A percentile compares a stretch with the other conserved stretches of the same genome.
These are phyloP conservation scores for Nectriaceae sp. DNA, from an alignment of 2,329 filamentous ascomycete species.

Conservation along the genomic window DNA sequence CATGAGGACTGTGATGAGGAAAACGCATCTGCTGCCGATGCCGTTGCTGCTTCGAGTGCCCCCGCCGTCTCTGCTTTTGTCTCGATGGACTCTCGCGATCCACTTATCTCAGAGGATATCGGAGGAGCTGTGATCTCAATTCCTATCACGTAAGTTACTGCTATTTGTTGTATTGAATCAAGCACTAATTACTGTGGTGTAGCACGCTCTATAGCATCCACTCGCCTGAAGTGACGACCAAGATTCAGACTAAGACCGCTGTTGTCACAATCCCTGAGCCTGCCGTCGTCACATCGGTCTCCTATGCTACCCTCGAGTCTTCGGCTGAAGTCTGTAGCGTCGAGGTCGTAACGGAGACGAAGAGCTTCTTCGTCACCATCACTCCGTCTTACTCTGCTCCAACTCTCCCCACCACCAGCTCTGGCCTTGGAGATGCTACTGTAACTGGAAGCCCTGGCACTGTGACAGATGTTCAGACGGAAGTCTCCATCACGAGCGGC, in stretches of 20 bases:
- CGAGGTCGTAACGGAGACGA: slow-evolving; percentile 24
- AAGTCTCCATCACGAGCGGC: slow-evolving; percentile 29
- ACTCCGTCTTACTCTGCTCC: slow-evolving; percentile 24
- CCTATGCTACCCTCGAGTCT: slow-evolving; percentile 24
- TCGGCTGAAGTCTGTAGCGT: slow-evolving; percentile 24
- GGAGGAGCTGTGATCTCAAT: slow-evolving; percentile 23
- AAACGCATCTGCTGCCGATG: not conserved
- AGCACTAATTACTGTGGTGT: not conserved
- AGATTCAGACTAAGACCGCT: slow-evolving; percentile 26
- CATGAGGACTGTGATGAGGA: not conserved
- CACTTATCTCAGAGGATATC: not conserved
- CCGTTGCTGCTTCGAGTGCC: not conserved
- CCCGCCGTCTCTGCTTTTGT: not conserved
- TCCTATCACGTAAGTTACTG: slow-evolving; percentile 37
- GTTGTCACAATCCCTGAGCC: slow-evolving; percentile 29
- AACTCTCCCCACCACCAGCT: slow-evolving; percentile 13
- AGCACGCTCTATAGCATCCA: slow-evolving; percentile 35
- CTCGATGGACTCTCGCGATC: not conserved
- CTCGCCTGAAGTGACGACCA: slow-evolving; percentile 13
- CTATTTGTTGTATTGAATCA: not conserved
- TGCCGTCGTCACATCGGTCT: slow-evolving; percentile 24
- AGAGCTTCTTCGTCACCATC: slow-evolving; percentile 31
- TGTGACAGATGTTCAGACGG: slow-evolving; percentile 31
- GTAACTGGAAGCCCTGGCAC: slow-evolving; percentile 14
- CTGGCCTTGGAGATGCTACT: slow-evolving; percentile 28